Conservation (phyloP, 345 rosid genomes). For the Camelina sativa region DNA sequence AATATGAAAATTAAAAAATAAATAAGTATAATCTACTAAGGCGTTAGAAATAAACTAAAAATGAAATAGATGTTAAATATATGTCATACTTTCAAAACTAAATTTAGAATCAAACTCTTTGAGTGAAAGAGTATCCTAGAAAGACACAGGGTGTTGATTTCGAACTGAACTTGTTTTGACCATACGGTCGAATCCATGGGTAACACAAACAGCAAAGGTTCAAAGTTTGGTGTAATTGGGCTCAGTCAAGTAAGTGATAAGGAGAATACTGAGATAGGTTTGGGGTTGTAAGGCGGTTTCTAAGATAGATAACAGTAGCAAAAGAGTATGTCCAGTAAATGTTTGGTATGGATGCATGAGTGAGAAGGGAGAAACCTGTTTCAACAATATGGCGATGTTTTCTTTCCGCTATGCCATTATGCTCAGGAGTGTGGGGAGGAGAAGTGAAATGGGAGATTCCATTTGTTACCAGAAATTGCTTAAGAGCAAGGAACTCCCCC, state of each 20-base stretch:
- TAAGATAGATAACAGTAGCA: background rate
- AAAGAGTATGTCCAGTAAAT: background rate
- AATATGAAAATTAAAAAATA: no score
- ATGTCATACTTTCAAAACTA: no score
- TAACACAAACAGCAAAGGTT: background rate
- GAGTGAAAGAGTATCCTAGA: background rate
- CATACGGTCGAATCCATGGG: background rate
- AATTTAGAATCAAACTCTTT: no score
- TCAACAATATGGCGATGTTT: background rate
- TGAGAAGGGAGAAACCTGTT: background rate
- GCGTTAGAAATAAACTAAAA: no score
- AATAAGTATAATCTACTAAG: no score
- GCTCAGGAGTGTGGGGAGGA: background rate
- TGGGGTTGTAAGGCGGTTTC: background rate
- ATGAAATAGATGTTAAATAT: no score
- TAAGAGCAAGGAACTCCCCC: background rate
- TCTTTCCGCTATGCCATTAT: background rate
- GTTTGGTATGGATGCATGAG: rapidly evolving
- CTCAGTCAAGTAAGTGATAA: rapidly evolving
- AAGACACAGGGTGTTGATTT: background rate
- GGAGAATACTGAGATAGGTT: background rate
- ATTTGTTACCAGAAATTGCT: rapidly evolving
- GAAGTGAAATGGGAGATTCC: background rate
- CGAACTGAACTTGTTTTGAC: background rate
- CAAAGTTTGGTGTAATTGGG: background rate